Evolutionary conservation across 768 basidiomycete genomes (phyloP).

Genomic region (Suillus variegatus): DNA sequence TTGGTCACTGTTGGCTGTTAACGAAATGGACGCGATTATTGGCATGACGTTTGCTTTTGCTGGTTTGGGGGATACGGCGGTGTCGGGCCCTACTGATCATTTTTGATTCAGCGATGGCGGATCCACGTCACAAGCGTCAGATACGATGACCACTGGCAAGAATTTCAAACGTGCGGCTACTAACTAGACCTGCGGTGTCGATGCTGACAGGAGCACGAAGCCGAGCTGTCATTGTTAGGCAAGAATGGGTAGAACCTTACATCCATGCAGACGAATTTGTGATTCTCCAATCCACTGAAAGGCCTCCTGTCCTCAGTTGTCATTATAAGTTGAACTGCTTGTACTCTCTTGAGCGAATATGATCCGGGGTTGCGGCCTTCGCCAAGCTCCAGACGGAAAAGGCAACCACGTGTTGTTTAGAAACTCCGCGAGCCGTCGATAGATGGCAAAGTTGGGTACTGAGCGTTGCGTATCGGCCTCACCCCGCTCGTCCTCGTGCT

Average conservation of each 20-base stretch:
- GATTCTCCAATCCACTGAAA: background rate
- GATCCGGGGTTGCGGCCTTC: background rate
- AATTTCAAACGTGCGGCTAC: background rate
- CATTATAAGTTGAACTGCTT: background rate
- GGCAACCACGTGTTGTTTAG: slow-evolving; percentile 1
- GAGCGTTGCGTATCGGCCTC: background rate
- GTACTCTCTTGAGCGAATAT: background rate
- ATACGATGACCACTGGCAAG: background rate
- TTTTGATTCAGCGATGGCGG: slow-evolving; percentile 2
- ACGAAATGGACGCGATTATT: background rate
- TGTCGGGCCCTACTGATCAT: background rate
- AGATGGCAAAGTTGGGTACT: background rate
- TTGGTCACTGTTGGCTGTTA: background rate
- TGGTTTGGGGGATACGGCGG: slow-evolving; percentile 1
- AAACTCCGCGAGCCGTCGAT: background rate
- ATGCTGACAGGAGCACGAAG: background rate
- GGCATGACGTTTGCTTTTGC: background rate
- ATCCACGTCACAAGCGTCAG: background rate
- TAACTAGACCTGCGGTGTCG: background rate
- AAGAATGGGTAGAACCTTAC: background rate
- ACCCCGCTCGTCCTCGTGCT: slow-evolving; percentile 1
- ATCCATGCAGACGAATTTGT: background rate
- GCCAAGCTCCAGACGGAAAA: background rate
- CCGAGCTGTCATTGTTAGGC: background rate
- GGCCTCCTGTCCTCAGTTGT: background rate